phyloP scores from a whole-genome alignment of 208 protist species.

The Trypanosoma cruzi region DNA sequence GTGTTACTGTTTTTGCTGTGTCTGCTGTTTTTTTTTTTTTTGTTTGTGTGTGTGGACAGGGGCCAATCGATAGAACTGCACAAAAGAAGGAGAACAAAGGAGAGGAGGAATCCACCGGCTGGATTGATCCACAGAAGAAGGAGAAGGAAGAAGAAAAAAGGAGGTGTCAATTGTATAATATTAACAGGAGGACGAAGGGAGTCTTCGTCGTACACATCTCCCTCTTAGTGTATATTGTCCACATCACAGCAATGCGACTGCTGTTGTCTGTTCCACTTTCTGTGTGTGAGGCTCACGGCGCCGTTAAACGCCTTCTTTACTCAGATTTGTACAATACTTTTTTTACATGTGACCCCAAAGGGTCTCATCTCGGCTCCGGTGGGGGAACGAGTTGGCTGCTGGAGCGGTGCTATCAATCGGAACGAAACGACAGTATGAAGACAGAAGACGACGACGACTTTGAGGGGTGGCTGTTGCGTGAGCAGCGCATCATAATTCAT shows the following conservation, averaged over 20 bases:
- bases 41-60: background rate
- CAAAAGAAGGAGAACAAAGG: too few species aligned
- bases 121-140: too few species aligned
- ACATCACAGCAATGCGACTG: background rate
- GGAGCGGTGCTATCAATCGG: conserved; percentile 30
- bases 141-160: too few species aligned
- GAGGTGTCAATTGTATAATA: too few species aligned
- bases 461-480: conserved; percentile 27
- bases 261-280: conserved; percentile 5
- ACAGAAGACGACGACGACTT: background rate
- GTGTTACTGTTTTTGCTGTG: too few species aligned
- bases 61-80: too few species aligned
- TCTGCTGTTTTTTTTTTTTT: background rate
- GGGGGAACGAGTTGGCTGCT: conserved; percentile 51
- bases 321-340: background rate
- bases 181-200: too few species aligned
- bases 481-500: conserved; percentile 47
- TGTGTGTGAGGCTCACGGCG: background rate
- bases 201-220: too few species aligned
- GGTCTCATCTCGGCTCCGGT: conserved; percentile 38
- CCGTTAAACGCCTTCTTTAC: background rate
- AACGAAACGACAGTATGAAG: background rate
- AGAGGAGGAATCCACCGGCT: too few species aligned
- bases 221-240: background rate
- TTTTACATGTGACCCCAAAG: conserved; percentile 31